Conservation (phyloP, 2,329 filamentous ascomycete genomes). For the Lojkania enalia region DNA sequence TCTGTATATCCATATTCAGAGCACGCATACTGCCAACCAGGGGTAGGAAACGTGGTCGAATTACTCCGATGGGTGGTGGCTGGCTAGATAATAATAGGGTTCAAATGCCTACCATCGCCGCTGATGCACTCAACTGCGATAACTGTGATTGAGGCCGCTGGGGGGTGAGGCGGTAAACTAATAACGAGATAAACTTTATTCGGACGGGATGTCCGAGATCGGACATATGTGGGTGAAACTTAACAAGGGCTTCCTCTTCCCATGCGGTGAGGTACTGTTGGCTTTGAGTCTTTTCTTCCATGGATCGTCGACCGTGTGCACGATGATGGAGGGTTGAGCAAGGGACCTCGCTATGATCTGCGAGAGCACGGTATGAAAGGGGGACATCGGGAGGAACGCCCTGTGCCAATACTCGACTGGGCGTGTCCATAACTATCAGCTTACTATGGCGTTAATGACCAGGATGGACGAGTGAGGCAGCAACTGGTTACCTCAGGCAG, state of each 20-base stretch:
- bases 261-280: slow-evolving; percentile 30
- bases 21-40: neutral
- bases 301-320: neutral
- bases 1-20: neutral
- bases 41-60: neutral
- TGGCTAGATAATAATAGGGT: slow-evolving; percentile 16
- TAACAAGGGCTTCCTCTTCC: slow-evolving; percentile 32
- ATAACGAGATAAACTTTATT: slow-evolving; percentile 13
- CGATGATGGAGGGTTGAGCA: neutral
- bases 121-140: slow-evolving; percentile 17
- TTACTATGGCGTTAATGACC: no score
- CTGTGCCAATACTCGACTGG: slow-evolving; percentile 16
- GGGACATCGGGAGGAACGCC: slow-evolving; percentile 3
- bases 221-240: slow-evolving; percentile 13
- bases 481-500: no score
- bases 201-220: slow-evolving; percentile 11
- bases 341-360: neutral
- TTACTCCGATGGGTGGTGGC: slow-evolving; percentile 9
- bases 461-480: no score
- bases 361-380: neutral
- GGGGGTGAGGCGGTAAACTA: slow-evolving; percentile 10
- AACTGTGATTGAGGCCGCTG: slow-evolving; percentile 10
- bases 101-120: slow-evolving; percentile 16
- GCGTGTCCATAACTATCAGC: slow-evolving; percentile 66
- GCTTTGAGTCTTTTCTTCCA: slow-evolving; percentile 15